Conservation (phyloP, 306 rosid genomes). For the Quillaja saponaria region DNA sequence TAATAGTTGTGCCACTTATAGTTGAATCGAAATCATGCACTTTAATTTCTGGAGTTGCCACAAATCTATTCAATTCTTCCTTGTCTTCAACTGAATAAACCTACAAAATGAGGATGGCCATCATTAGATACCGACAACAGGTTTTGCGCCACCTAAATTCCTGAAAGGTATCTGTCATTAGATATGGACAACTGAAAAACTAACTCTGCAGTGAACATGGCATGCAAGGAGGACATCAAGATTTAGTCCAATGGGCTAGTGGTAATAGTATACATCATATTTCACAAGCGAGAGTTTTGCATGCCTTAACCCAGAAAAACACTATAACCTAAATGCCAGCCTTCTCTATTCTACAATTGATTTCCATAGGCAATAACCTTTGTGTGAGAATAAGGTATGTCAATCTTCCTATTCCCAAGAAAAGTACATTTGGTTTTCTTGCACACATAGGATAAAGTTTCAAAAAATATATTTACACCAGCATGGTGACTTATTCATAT, state of each 20-base stretch:
- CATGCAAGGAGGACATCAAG: too few species aligned
- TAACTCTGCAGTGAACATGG: too few species aligned
- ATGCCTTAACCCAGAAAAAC: conserved; percentile 16
- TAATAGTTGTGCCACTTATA: conserved; percentile 36
- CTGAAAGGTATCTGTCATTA: conserved; percentile 21
- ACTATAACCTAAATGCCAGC: conserved; percentile 11
- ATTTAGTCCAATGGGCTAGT: not conserved
- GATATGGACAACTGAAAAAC: too few species aligned
- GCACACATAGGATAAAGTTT: too few species aligned
- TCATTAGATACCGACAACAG: conserved; percentile 16
- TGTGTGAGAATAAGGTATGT: too few species aligned
- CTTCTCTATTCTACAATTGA: conserved; percentile 6
- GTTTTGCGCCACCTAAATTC: conserved; percentile 15
- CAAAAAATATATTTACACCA: too few species aligned
- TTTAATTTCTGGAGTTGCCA: conserved; percentile 53
- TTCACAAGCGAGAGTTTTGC: not conserved
- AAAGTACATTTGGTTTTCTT: too few species aligned
- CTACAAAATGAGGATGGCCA: conserved; percentile 45
- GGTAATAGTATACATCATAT: too few species aligned
- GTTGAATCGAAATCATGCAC: conserved; percentile 51
- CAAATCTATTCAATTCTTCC: conserved; percentile 61
- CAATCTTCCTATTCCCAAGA: too few species aligned
- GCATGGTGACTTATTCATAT: too few species aligned
- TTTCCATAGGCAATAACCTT: too few species aligned
- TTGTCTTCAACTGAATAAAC: conserved; percentile 62